Percentiles rank a stretch among this genome's conserved stretches.
Evolutionary conservation across 371 early-diverging fungal species (phyloP).

Genomic region (Capillidium rhysosporum): DNA sequence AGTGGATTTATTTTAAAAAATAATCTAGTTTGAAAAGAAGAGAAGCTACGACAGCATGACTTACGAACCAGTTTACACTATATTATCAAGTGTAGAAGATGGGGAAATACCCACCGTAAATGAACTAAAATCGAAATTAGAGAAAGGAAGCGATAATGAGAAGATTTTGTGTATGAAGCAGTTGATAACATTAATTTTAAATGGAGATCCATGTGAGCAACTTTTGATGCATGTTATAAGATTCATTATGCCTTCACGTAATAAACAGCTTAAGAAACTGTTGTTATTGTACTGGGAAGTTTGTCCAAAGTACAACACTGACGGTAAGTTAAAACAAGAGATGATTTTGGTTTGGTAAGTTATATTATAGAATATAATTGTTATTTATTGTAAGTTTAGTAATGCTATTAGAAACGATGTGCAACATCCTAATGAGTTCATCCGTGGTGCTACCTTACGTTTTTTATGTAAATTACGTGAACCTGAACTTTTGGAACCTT

Average conservation of each 20-base stretch:
- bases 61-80: conserved; percentile 38
- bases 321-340: conserved; percentile 91
- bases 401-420: conserved; percentile 95
- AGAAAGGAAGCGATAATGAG: conserved; percentile 75
- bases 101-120: conserved; percentile 29
- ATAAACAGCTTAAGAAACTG: conserved; percentile 57
- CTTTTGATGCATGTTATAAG: conserved; percentile 86
- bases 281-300: conserved; percentile 93
- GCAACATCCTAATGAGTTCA: conserved; percentile 97
- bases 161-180: conserved; percentile 88
- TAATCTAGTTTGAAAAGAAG: too few relatives aligned
- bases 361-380: neutral
- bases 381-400: conserved; percentile 16
- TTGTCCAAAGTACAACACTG: conserved; percentile 75
- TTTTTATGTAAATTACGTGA: conserved; percentile 89
- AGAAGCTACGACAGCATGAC: too few relatives aligned
- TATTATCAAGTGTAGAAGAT: conserved; percentile 43
- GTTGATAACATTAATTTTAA: conserved; percentile 68
- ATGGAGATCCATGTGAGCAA: conserved; percentile 77
- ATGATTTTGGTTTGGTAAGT: conserved; percentile 85
- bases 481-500: conserved; percentile 84
- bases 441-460: conserved; percentile 88
- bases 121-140: conserved; percentile 59
- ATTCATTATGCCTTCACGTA: conserved; percentile 10
- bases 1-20: too few relatives aligned